Percentiles rank a stretch among this genome's conserved stretches.
These are phyloP conservation scores for Ambispora gerdemannii DNA, from an alignment of 192 early-diverging fungal species.

Conservation along the genomic window DNA sequence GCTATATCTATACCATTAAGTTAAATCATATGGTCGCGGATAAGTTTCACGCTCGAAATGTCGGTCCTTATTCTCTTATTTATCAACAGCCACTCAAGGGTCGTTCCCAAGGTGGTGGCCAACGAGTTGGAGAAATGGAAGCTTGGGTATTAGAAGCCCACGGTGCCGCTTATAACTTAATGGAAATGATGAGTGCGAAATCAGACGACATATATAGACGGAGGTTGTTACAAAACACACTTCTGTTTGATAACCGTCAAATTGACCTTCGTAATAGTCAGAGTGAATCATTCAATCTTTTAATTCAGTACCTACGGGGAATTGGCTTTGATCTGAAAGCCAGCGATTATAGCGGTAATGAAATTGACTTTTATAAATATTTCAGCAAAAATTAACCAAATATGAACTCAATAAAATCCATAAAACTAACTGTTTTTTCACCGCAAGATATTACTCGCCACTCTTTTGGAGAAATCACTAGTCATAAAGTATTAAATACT, in stretches of 20 bases:
- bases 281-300: slow-evolving; percentile 18
- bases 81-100: slow-evolving; percentile 16
- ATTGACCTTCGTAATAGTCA: background rate
- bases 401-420: slow-evolving; percentile 13
- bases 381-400: background rate
- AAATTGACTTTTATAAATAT: slow-evolving; percentile 19
- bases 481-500: background rate
- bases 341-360: background rate
- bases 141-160: background rate
- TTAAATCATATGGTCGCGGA: slow-evolving; percentile 19
- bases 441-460: slow-evolving; percentile 8
- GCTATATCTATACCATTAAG: slow-evolving; percentile 10
- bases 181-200: background rate
- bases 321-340: slow-evolving; percentile 18
- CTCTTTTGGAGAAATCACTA: slow-evolving; percentile 10
- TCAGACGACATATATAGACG: slow-evolving; percentile 7
- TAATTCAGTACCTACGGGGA: slow-evolving; percentile 6
- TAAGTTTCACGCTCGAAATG: slow-evolving; percentile 15
- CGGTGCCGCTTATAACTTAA: background rate
- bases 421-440: slow-evolving; percentile 19
- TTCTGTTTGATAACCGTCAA: background rate
- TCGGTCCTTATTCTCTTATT: slow-evolving; percentile 9
- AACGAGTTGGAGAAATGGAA: slow-evolving; percentile 22
- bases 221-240: background rate
- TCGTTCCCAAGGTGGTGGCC: slow-evolving; percentile 20